phyloP scores from a whole-genome alignment of 2,329 filamentous ascomycete species.

The Metarhizium sp. region DNA sequence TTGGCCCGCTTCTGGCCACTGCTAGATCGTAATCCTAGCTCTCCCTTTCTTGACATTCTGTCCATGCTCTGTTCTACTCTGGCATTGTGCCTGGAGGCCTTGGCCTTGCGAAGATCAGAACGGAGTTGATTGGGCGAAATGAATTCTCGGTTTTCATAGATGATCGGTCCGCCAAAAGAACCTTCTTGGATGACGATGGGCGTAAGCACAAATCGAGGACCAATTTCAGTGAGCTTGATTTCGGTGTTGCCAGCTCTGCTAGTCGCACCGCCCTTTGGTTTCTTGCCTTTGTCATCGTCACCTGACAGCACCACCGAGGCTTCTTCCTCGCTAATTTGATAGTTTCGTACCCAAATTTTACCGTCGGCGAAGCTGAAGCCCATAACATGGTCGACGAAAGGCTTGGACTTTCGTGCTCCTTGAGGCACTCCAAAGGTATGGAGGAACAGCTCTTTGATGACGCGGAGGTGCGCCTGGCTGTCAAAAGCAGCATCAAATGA shows the following conservation, averaged over 20 bases:
- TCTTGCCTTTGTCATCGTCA: constrained; percentile 30
- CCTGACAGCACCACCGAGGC: constrained; percentile 35
- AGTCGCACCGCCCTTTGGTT: constrained; percentile 22
- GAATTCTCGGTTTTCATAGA: constrained; percentile 97
- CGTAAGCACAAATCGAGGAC: constrained; percentile 84
- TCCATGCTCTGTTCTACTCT: constrained; percentile 68
- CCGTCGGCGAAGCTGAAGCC: constrained; percentile 83
- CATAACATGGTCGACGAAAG: constrained; percentile 93
- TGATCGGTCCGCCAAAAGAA: constrained; percentile 89
- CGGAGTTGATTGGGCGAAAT: constrained; percentile 93
- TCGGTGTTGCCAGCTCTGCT: constrained; percentile 51
- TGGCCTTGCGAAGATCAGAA: constrained; percentile 65
- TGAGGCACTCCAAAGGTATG: constrained; percentile 91
- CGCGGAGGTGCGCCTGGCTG: constrained; percentile 63
- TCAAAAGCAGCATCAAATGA: constrained; percentile 89
- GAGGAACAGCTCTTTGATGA: constrained; percentile 83
- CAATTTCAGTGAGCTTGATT: constrained; percentile 82
- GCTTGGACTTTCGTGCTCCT: constrained; percentile 80
- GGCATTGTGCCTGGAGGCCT: constrained; percentile 68
- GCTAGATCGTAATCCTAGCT: constrained; percentile 63
- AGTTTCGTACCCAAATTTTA: constrained; percentile 93
- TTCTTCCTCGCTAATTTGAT: constrained; percentile 83
- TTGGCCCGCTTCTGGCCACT: constrained; percentile 53
- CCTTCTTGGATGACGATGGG: constrained; percentile 94
- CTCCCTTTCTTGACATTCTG: constrained; percentile 62